Evolutionary conservation across 306 rosid genomes (phyloP), one percentile per base, ranked within the genome.

Genomic region (Cotoneaster glaucophyllus): DNA sequence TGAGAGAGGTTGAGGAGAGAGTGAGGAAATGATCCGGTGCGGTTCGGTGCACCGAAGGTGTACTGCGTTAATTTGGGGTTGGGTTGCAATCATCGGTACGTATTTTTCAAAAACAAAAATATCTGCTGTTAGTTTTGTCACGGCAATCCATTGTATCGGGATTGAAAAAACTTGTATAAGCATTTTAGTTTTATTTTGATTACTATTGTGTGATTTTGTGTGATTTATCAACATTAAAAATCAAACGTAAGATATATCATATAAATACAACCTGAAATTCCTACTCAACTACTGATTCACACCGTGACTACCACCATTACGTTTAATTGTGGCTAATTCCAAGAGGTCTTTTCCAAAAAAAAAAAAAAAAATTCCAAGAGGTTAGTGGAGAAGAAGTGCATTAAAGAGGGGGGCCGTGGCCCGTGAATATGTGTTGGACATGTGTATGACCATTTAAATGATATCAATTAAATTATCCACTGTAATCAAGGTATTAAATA

Each of bases 1-100:
- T 64, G 70, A 41, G 78, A 64, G 78, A 79, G 79, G 73, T 29
- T 7, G 73, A 22, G 54, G 79, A 17, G 44, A 44, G 73, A 65
- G 71, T 29, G 67, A 28, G 34, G 68, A 57, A 9, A 14, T 2
- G 18, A 21, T 70, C 14, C 0, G 9, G 57, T 71, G 73, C 5
- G 69, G 64, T 18, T 1, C 25, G 24, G 34, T 28, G 2, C 77
- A 39, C 7, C 0, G 3, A 11, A 4, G 11, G 2, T 9, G 0
- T 5, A 14, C 28, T 8, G 22, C 28, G 79, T 66, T 32, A 21
- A 26, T 24, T 43, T 53, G 11, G 54, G 0, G 18, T 48, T 48
- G 14, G 21, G 11, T 25, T 58, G 29, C 6, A 11, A 58, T 10
- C 7, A 6, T 64, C 64, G 14, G 8, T 71, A 1, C 41, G 41